Conservation (phyloP, 129 eudicot genomes). For the Arctium lappa region DNA sequence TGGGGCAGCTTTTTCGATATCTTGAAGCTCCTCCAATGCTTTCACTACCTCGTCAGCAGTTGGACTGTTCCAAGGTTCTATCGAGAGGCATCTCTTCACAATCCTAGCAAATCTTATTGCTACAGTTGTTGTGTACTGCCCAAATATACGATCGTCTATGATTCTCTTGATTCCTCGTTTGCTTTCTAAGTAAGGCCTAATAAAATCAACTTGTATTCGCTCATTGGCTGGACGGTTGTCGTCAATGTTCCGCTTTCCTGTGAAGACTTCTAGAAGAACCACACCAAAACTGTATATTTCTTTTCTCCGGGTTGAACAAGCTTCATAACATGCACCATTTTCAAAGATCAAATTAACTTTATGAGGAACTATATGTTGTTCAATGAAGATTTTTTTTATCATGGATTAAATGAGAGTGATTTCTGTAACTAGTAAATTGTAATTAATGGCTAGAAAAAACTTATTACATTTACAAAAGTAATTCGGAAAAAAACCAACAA, state of each 20-base stretch:
- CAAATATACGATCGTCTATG: background rate
- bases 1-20: too few relatives aligned
- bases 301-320: constrained; percentile 5
- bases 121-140: background rate
- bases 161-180: background rate
- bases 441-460: too few relatives aligned
- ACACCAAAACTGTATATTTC: constrained; percentile 30
- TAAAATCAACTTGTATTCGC: background rate
- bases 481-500: too few relatives aligned
- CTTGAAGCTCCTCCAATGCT: too few relatives aligned
- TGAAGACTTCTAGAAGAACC: background rate
- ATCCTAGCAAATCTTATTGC: background rate
- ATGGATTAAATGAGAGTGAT: background rate
- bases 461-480: too few relatives aligned
- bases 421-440: too few relatives aligned
- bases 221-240: constrained; percentile 1
- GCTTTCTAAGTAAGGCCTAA: background rate
- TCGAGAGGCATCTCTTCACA: background rate
- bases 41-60: background rate
- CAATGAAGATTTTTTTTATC: too few relatives aligned
- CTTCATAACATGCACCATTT: background rate
- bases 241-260: constrained; percentile 24
- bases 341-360: background rate
- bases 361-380: background rate
- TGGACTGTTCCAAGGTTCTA: background rate